phyloP scores from a whole-genome alignment of 2,329 filamentous ascomycete genomes.

The Magnaporthiopsis incrustans region DNA sequence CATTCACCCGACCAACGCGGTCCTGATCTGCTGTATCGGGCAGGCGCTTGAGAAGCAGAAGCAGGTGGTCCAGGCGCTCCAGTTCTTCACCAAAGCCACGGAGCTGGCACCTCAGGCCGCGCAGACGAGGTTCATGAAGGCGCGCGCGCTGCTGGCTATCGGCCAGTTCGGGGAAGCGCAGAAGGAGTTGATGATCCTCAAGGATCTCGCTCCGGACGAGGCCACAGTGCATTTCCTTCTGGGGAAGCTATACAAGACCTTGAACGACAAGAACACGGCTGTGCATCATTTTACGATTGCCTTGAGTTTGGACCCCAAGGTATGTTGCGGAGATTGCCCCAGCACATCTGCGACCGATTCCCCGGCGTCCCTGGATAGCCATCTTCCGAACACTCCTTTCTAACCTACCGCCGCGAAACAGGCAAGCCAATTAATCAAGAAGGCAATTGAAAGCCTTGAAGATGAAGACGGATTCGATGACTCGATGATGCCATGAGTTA shows the following conservation, averaged over 20 bases:
- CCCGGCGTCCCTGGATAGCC: background rate
- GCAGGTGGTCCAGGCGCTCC: constrained; percentile 67
- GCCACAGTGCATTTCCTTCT: constrained; percentile 93
- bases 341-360: background rate
- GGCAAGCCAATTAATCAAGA: constrained; percentile 92
- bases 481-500: constrained; percentile 49
- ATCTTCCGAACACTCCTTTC: background rate
- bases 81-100: constrained; percentile 75
- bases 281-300: constrained; percentile 93
- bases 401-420: constrained; percentile 25
- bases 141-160: constrained; percentile 73
- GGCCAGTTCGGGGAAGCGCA: constrained; percentile 64
- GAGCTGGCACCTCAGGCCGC: constrained; percentile 74
- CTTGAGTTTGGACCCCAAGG: constrained; percentile 93
- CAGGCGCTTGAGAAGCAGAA: constrained; percentile 84
- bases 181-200: constrained; percentile 76
- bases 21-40: constrained; percentile 88
- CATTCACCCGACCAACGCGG: constrained; percentile 91
- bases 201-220: constrained; percentile 87
- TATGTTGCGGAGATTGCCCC: constrained; percentile 34
- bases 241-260: constrained; percentile 69
- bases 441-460: constrained; percentile 88
- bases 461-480: constrained; percentile 66
- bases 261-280: constrained; percentile 69
- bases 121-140: constrained; percentile 87